Base-by-base conservation (phyloP, 2,329 filamentous ascomycete species). In the Diaporthe destruens region DNA sequence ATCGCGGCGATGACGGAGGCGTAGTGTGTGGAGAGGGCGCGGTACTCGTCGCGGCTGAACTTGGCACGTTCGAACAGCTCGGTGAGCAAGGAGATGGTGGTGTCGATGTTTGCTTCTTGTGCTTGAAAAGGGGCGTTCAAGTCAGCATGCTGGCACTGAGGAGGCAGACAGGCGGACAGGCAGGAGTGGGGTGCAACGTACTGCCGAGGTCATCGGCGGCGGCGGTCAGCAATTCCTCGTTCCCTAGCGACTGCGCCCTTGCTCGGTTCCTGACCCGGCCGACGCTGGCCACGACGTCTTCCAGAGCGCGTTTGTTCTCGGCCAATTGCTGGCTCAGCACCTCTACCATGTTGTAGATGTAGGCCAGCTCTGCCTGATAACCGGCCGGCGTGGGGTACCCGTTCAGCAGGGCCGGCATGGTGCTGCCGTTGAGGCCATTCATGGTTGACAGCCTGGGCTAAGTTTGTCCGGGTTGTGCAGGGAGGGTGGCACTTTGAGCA, bases 311-410 rank as follows among this genome's bases (percentile, higher is more conserved):
- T 75, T 88, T 85, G 79, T 91, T 91, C 67, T 91, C 88, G 16
- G 89, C 87, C 39, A 92, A 84, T 78, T 91, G 88, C 44, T 88
- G 86, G 77, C 89, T 91, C 61, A 92, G 84, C 78, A 91, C 89
- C 77, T 92, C 90, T 14, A 92, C 90, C 87, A 92, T 90, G 75
- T 85, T 85, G 78, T 92, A 91, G 78, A 92, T 91, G 81, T 91
- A 90, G 78, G 91, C 91, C 74, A 92, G 86, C 80, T 92, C 90
- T 68, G 90, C 87, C 80, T 92, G 90, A 79, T 92, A 90, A 61
- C 90, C 90, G 23, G 90, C 90, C n/a, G 90, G 90, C 20, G 88
- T 90, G 18, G 90, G 89, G 56, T 87, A 84, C 61, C 85, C 84
- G 18, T 67, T 61, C 72, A 87, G 79, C 79, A 84, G 82, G 42